phyloP scores from a whole-genome alignment of 73 alveolate species.

The Uronychia binucleata region DNA sequence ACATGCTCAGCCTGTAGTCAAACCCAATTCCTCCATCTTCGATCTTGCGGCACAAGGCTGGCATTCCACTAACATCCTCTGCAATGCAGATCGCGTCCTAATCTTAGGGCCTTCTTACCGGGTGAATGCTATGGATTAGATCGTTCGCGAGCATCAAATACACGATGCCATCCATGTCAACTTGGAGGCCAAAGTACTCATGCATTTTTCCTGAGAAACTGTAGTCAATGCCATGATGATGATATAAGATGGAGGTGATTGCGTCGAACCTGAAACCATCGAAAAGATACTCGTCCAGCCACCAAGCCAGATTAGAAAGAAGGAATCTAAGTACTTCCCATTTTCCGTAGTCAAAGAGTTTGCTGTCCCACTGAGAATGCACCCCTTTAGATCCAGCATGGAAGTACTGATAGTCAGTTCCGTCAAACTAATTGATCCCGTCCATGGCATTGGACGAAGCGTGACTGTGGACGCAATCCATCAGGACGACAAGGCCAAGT shows the following conservation, averaged over 20 bases:
- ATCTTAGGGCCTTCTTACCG: slow-evolving; percentile 37
- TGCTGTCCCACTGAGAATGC: slow-evolving; percentile 97
- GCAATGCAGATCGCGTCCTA: slow-evolving; percentile 92
- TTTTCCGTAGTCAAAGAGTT: slow-evolving; percentile 92
- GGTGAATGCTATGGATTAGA: slow-evolving; percentile 86
- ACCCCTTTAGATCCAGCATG: slow-evolving; percentile 97
- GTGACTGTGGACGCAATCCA: slow-evolving; percentile 98
- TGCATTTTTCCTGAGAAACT: slow-evolving; percentile 91
- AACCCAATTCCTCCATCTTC: slow-evolving; percentile 99
- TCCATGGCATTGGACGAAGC: slow-evolving; percentile 95
- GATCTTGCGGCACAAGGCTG: slow-evolving; percentile 93
- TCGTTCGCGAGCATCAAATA: slow-evolving; percentile 98
- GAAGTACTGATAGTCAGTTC: slow-evolving; percentile 97
- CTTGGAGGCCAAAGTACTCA: slow-evolving; percentile 93
- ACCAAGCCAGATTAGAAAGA: slow-evolving; percentile 94
- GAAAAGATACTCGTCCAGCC: slow-evolving; percentile 91
- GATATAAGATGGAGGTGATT: slow-evolving; percentile 97
- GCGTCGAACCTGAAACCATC: slow-evolving; percentile 99
- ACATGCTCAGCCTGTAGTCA: slow-evolving; percentile 96
- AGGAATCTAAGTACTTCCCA: slow-evolving; percentile 96
- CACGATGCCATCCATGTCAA: slow-evolving; percentile 87
- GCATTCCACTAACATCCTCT: slow-evolving; percentile 99
- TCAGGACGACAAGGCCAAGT: slow-evolving; percentile 83
- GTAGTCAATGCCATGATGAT: slow-evolving; percentile 96
- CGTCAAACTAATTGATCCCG: slow-evolving; percentile 97